Percentiles rank a stretch among this genome's conserved stretches.
phyloP scores from a whole-genome alignment of 1,284 basidiomycete species.

The Veloboletus limbatus region DNA sequence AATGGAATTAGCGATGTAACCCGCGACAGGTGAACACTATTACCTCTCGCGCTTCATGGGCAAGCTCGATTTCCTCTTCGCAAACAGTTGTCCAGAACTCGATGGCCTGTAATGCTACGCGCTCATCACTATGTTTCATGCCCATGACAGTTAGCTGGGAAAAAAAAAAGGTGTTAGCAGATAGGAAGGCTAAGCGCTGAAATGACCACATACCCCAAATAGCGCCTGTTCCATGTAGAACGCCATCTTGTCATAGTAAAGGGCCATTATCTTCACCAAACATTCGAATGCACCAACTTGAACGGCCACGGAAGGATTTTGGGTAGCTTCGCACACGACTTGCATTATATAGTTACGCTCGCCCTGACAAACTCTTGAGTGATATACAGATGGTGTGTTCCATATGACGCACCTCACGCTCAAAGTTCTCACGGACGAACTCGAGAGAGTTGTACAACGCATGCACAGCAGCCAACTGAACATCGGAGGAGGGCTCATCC shows the following conservation, averaged over 20 bases:
- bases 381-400: not conserved
- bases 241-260: conserved; percentile 99
- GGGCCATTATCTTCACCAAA: conserved; percentile 93
- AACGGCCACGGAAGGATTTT: conserved; percentile 74
- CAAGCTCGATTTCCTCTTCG: conserved; percentile 94
- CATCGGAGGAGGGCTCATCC: conserved; percentile 91
- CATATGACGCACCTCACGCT: conserved; percentile 72
- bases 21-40: not conserved
- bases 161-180: conserved; percentile 24
- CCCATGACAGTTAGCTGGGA: conserved; percentile 92
- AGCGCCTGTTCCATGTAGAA: conserved; percentile 99
- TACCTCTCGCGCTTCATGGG: conserved; percentile 91
- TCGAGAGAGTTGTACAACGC: conserved; percentile 96
- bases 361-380: conserved; percentile 53
- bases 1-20: conserved; percentile 10
- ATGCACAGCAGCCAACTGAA: conserved; percentile 93
- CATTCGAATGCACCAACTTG: conserved; percentile 95
- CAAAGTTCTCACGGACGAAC: conserved; percentile 98
- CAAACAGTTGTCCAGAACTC: conserved; percentile 99
- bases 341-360: conserved; percentile 99
- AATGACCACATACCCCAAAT: conserved; percentile 74
- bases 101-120: conserved; percentile 93
- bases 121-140: conserved; percentile 92
- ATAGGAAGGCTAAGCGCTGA: conserved; percentile 1
- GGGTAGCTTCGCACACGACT: conserved; percentile 98